Percentiles rank a stretch among this genome's conserved stretches.
These are phyloP conservation scores for Polyplosphaeria fusca DNA, from an alignment of 495 filamentous ascomycete species.

Conservation along the genomic window DNA sequence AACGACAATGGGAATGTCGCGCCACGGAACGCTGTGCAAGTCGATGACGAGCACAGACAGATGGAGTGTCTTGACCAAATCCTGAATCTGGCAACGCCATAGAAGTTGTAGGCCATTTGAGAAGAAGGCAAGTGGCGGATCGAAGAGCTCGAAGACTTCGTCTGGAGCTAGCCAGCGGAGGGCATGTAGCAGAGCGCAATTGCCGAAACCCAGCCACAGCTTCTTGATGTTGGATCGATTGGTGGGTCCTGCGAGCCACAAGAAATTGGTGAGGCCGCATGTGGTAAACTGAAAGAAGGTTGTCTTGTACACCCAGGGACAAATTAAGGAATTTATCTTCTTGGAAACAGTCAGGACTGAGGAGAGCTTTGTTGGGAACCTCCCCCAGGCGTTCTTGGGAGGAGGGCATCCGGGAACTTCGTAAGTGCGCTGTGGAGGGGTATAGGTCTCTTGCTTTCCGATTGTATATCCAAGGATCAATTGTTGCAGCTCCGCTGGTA, in stretches of 20 bases:
- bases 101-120: conserved; percentile 15
- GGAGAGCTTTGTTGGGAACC: neutral
- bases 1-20: conserved; percentile 9
- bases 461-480: conserved; percentile 8
- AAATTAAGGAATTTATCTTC: neutral
- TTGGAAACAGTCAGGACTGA: conserved; percentile 16
- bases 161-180: conserved; percentile 19
- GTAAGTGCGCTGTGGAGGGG: neutral
- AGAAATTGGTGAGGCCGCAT: conserved; percentile 14
- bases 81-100: conserved; percentile 23
- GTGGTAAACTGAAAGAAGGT: conserved; percentile 17
- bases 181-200: conserved; percentile 1
- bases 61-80: conserved; percentile 8
- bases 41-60: conserved; percentile 14
- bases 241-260: conserved; percentile 12
- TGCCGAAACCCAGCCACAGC: conserved; percentile 7
- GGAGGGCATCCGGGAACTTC: neutral
- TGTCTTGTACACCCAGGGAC: conserved; percentile 14
- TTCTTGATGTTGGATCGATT: conserved; percentile 9
- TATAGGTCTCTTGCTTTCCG: neutral
- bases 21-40: neutral
- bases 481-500: conserved; percentile 20
- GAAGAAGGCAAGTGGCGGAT: neutral
- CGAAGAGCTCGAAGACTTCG: conserved; percentile 14
- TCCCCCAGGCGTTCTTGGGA: neutral